phyloP scores from a whole-genome alignment of 129 eudicot species.

The Helianthus annuus region HanXRQr2.0-SUNRISE NC_035449.2:26671721-26672220 shows the following conservation, averaged over 20 bases:
- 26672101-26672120: not conserved
- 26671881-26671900: not conserved
- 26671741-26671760: not conserved
- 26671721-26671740: not conserved
- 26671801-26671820: not conserved
- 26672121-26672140: not conserved
- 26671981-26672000: not conserved
- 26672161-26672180: constrained; percentile 5
- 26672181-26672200: not conserved
- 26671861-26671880: not conserved
- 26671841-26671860: not conserved
- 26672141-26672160: not conserved
- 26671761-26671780: not conserved
- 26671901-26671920: no score
- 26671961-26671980: not conserved
- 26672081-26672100: not conserved
- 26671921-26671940: no score
- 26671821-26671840: not conserved
- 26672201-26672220: constrained; percentile 29
- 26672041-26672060: not conserved
- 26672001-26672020: not conserved
- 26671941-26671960: no score
- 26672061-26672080: not conserved
- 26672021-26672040: not conserved
- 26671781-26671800: not conserved